Conservation (phyloP, 2,329 filamentous ascomycete genomes). For the Blastomyces parvus region DNA sequence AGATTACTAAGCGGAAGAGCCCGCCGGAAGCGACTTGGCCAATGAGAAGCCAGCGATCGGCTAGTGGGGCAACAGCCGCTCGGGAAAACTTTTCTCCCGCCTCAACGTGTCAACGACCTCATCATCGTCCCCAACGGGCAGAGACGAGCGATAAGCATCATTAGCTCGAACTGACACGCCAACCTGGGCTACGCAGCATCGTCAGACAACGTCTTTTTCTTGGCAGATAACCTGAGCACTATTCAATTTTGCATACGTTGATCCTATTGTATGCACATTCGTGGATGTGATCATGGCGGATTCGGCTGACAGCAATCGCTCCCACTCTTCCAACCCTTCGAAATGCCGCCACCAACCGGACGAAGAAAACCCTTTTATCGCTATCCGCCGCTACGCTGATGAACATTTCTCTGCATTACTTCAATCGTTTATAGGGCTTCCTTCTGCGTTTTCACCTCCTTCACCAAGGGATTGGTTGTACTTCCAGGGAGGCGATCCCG, state of each 20-base stretch:
- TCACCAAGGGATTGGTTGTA: conserved; percentile 28
- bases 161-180: not conserved
- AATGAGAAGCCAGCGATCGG: not conserved
- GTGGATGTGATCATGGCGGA: conserved; percentile 4
- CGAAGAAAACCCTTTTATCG: conserved; percentile 48
- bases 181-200: not conserved
- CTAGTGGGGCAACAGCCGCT: not conserved
- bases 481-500: conserved; percentile 27
- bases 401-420: conserved; percentile 48
- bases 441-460: conserved; percentile 28
- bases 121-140: not conserved
- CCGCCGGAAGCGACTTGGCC: not conserved
- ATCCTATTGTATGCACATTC: not conserved
- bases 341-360: not conserved
- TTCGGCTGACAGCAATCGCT: conserved; percentile 1
- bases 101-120: conserved; percentile 3
- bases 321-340: not conserved
- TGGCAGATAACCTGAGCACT: not conserved
- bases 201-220: not conserved
- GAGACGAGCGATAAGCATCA: too few relatives aligned
- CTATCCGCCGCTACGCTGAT: conserved; percentile 53
- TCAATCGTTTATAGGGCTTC: conserved; percentile 42
- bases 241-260: not conserved
- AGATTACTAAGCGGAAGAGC: not conserved
- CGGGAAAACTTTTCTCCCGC: not conserved